phyloP scores from a whole-genome alignment of 129 eudicot genomes.

The Artemisia argyi region DNA sequence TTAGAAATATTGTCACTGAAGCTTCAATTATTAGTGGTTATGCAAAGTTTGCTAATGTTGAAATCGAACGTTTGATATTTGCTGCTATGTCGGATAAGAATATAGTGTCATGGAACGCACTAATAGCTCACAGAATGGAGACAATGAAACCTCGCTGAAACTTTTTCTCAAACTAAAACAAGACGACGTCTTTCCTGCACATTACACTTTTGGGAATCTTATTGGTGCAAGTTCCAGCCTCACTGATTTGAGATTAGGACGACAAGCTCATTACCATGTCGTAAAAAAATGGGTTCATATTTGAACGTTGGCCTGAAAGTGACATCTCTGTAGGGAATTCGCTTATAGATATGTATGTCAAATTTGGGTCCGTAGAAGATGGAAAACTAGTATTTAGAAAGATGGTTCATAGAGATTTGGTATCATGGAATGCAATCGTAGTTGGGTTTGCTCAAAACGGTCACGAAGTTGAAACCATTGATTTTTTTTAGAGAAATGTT shows the following conservation, averaged over 20 bases:
- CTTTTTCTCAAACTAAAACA: constrained; percentile 31
- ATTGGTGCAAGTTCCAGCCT: constrained; percentile 39
- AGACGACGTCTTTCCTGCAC: constrained; percentile 33
- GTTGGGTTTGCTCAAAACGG: constrained; percentile 39
- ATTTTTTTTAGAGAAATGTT: constrained; percentile 34
- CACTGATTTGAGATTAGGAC: constrained; percentile 37
- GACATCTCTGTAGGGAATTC: too few relatives aligned
- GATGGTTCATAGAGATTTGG: constrained; percentile 34
- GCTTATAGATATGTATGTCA: too few relatives aligned
- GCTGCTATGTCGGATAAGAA: constrained; percentile 11
- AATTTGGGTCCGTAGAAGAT: constrained; percentile 39
- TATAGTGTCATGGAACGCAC: too few relatives aligned
- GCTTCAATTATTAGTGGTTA: constrained; percentile 18
- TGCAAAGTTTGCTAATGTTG: background rate
- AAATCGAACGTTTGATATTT: constrained; percentile 29
- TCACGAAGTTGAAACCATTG: constrained; percentile 22
- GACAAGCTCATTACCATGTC: constrained; percentile 42
- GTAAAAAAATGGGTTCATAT: too few relatives aligned
- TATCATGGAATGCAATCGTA: constrained; percentile 45
- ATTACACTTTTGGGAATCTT: constrained; percentile 43
- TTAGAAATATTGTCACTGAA: constrained; percentile 30
- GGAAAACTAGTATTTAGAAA: constrained; percentile 33
- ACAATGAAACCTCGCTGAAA: constrained; percentile 32
- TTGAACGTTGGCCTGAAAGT: too few relatives aligned
- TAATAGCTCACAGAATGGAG: constrained; percentile 5